These are phyloP conservation scores for Phytophthora pinifolia DNA, from an alignment of 352 stramenopile genomes.

Conservation along the genomic window DNA sequence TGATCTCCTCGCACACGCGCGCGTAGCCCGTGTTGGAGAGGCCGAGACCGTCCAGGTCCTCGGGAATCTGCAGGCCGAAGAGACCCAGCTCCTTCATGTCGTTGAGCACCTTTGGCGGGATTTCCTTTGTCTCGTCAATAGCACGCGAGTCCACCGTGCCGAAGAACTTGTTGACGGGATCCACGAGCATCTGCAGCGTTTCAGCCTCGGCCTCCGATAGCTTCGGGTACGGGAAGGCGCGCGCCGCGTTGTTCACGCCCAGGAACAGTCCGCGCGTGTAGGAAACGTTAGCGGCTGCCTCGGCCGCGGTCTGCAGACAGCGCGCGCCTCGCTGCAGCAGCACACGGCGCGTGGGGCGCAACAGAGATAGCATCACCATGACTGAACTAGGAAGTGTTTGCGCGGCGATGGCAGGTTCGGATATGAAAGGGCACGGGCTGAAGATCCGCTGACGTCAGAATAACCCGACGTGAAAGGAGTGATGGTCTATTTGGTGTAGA, in stretches of 20 bases:
- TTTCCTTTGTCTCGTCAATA: conserved; percentile 85
- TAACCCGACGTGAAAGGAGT: conserved; percentile 20
- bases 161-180: conserved; percentile 84
- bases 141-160: conserved; percentile 57
- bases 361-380: conserved; percentile 43
- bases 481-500: conserved; percentile 7
- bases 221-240: conserved; percentile 81
- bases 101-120: conserved; percentile 65
- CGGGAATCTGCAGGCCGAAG: conserved; percentile 85
- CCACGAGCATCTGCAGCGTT: conserved; percentile 85
- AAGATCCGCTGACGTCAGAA: conserved; percentile 16
- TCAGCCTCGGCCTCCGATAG: conserved; percentile 69
- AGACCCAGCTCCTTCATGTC: conserved; percentile 86
- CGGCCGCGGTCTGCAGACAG: conserved; percentile 64
- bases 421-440: conserved; percentile 14
- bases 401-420: conserved; percentile 5
- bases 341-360: conserved; percentile 31
- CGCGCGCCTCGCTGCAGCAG: conserved; percentile 29
- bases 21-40: conserved; percentile 87
- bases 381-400: neutral
- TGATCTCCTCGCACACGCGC: conserved; percentile 85
- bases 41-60: conserved; percentile 74
- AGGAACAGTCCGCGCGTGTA: conserved; percentile 85
- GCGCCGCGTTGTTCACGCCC: conserved; percentile 76
- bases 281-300: conserved; percentile 64